These are phyloP conservation scores for Carex kokanica DNA, from an alignment of 176 grass and related monocot species.

Conservation along the genomic window DNA sequence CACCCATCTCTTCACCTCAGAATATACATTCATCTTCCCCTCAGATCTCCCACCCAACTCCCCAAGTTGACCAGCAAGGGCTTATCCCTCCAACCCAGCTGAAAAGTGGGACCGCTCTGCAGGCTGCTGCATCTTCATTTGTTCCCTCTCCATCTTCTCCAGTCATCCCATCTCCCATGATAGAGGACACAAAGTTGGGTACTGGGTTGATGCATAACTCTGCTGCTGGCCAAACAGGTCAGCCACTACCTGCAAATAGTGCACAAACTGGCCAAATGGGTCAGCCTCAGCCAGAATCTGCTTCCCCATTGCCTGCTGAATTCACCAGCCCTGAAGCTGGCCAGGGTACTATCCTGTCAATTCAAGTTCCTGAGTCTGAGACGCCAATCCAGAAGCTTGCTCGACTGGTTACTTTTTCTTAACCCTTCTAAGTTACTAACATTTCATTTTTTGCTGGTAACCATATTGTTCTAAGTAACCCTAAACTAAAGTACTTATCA, in stretches of 20 bases:
- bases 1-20: slow-evolving; percentile 88
- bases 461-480: background rate
- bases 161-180: slow-evolving; percentile 71
- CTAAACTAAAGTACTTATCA: background rate
- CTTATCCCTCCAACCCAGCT: slow-evolving; percentile 58
- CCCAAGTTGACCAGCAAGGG: slow-evolving; percentile 87
- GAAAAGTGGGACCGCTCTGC: slow-evolving; percentile 73
- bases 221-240: slow-evolving; percentile 46
- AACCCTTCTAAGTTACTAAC: background rate
- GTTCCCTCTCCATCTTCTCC: slow-evolving; percentile 79
- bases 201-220: slow-evolving; percentile 52
- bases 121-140: slow-evolving; percentile 72
- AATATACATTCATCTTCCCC: slow-evolving; percentile 89
- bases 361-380: slow-evolving; percentile 58
- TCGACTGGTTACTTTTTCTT: slow-evolving; percentile 59
- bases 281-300: slow-evolving; percentile 48
- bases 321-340: slow-evolving; percentile 68
- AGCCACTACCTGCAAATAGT: slow-evolving; percentile 42
- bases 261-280: slow-evolving; percentile 20
- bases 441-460: slow-evolving; percentile 25
- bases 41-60: slow-evolving; percentile 84
- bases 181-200: slow-evolving; percentile 63
- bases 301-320: slow-evolving; percentile 85
- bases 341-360: slow-evolving; percentile 45
- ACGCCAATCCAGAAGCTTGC: slow-evolving; percentile 73